phyloP scores from a whole-genome alignment of 495 filamentous ascomycete genomes.

The Zalerion maritima region DNA sequence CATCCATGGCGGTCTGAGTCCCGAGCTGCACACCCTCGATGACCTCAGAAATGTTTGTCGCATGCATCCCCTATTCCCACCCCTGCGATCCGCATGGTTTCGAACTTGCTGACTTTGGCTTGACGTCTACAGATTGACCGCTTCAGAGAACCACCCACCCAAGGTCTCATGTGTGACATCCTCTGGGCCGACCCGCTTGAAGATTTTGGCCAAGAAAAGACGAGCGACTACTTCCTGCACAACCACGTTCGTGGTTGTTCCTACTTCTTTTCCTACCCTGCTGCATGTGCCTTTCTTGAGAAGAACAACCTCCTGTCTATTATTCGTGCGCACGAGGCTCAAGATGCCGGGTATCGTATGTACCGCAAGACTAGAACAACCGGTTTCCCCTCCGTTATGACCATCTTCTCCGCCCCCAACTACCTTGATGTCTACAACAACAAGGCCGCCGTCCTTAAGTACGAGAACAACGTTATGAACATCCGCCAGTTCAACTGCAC shows the following conservation, averaged over 20 bases:
- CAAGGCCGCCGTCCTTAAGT: slow-evolving; percentile 96
- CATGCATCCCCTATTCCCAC: neutral
- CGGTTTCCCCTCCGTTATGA: slow-evolving; percentile 98
- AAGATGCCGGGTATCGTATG: slow-evolving; percentile 98
- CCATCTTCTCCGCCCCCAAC: slow-evolving; percentile 97
- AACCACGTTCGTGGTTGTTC: slow-evolving; percentile 98
- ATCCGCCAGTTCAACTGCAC: slow-evolving; percentile 99
- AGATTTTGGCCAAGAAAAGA: slow-evolving; percentile 97
- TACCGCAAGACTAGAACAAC: slow-evolving; percentile 96
- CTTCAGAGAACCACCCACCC: slow-evolving; percentile 92
- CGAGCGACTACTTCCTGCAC: slow-evolving; percentile 90
- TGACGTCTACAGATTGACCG: slow-evolving; percentile 64
- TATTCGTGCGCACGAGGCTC: slow-evolving; percentile 96
- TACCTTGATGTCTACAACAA: slow-evolving; percentile 99
- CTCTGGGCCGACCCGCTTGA: slow-evolving; percentile 98
- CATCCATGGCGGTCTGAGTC: slow-evolving; percentile 92
- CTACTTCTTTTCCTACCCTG: slow-evolving; percentile 97
- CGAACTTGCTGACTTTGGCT: slow-evolving; percentile 5
- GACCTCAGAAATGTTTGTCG: slow-evolving; percentile 68
- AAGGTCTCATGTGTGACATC: slow-evolving; percentile 97
- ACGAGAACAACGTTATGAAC: slow-evolving; percentile 99
- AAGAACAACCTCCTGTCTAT: slow-evolving; percentile 97
- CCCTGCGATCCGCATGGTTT: neutral
- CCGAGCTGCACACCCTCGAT: slow-evolving; percentile 88
- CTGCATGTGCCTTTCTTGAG: slow-evolving; percentile 94